Conservation (phyloP, 2,329 filamentous ascomycete genomes). For the Pseudocercospora crystallina region DNA sequence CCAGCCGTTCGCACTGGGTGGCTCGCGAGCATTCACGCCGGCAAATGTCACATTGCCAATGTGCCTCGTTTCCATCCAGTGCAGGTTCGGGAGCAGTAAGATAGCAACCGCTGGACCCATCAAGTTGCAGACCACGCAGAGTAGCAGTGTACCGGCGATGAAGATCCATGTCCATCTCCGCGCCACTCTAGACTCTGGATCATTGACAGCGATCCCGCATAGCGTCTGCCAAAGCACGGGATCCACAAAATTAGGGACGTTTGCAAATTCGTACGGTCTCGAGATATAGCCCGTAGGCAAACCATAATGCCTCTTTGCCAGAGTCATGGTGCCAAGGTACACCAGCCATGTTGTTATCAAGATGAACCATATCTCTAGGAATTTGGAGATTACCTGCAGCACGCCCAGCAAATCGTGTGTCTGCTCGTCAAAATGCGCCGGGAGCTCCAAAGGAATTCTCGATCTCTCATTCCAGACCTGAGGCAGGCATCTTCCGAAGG, state of each 20-base stretch:
- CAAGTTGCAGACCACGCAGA: conserved; percentile 32
- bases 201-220: too few relatives aligned
- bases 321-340: conserved; percentile 25
- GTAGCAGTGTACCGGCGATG: too few relatives aligned
- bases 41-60: neutral
- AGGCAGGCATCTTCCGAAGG: conserved; percentile 22
- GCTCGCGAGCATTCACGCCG: neutral
- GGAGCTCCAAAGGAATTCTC: too few relatives aligned
- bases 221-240: too few relatives aligned
- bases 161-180: too few relatives aligned
- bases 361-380: conserved; percentile 31
- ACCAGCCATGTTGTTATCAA: conserved; percentile 27
- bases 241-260: too few relatives aligned
- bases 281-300: conserved; percentile 28
- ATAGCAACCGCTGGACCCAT: conserved; percentile 35
- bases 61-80: conserved; percentile 22
- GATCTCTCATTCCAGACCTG: too few relatives aligned
- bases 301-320: conserved; percentile 21
- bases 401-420: conserved; percentile 22
- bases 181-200: too few relatives aligned
- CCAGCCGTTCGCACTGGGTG: neutral
- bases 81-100: conserved; percentile 26
- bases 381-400: conserved; percentile 30
- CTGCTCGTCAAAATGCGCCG: too few relatives aligned
- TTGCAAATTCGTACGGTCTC: too few relatives aligned